A percentile compares a stretch with the other conserved stretches of the same genome.
Evolutionary conservation across 139 green algal species (phyloP).

Genomic region (Chlorella sp.): DNA sequence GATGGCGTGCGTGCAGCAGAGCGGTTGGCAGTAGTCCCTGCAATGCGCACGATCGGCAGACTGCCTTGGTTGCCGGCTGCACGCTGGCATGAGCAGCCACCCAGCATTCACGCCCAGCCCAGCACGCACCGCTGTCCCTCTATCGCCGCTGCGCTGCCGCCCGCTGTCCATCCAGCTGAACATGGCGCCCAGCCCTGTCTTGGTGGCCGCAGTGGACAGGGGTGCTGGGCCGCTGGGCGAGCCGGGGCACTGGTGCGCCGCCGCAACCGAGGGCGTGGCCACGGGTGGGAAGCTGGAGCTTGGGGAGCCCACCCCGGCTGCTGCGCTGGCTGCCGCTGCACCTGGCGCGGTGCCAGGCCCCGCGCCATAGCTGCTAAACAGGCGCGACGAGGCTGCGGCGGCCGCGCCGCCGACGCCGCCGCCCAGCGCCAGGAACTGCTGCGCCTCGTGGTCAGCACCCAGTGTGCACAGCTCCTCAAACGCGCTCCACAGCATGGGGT

Average conservation of each 20-base stretch:
- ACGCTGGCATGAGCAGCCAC: no score
- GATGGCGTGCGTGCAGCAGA: not conserved
- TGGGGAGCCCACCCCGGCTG: slow-evolving; percentile 3
- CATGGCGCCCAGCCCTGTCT: slow-evolving; percentile 16
- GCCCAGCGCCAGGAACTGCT: slow-evolving; percentile 20
- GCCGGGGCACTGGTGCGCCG: not conserved
- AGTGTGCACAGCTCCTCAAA: slow-evolving; percentile 94
- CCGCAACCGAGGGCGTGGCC: not conserved
- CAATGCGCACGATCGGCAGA: no score
- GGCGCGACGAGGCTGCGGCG: not conserved
- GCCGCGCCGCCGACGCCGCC: no score
- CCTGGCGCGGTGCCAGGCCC: not conserved
- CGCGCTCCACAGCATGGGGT: slow-evolving; percentile 87
- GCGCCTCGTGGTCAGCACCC: slow-evolving; percentile 65
- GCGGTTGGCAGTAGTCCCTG: no score
- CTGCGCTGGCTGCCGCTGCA: not conserved
- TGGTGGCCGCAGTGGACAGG: slow-evolving; percentile 25
- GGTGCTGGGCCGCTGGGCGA: slow-evolving; percentile 10
- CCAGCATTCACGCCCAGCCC: not conserved
- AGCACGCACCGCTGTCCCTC: not conserved
- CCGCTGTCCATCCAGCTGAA: slow-evolving; percentile 37
- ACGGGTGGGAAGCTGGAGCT: slow-evolving; percentile 21
- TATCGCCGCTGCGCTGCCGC: not conserved
- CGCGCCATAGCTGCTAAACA: slow-evolving; percentile 12
- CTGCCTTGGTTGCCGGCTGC: no score